phyloP scores from a whole-genome alignment of 805 yeast species.

The Hanseniaspora lindneri region DNA sequence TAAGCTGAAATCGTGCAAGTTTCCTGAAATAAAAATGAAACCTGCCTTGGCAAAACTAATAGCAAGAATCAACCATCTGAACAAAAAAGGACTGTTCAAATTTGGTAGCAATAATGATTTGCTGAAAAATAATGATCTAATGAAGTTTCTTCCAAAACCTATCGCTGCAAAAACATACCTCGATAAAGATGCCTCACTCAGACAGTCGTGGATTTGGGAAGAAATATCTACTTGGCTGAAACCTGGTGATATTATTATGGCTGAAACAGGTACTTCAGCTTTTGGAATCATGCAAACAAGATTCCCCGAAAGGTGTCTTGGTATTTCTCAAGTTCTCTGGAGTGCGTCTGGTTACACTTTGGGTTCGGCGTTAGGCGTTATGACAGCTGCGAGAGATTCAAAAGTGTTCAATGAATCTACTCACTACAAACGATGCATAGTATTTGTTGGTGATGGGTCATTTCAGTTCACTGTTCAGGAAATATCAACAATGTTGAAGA shows the following conservation, averaged over 20 bases:
- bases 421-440: slow-evolving; percentile 39
- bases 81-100: slow-evolving; percentile 16
- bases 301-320: slow-evolving; percentile 40
- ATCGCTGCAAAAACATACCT: slow-evolving; percentile 22
- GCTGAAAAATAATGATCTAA: slow-evolving; percentile 16
- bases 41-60: slow-evolving; percentile 27
- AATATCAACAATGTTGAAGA: slow-evolving; percentile 44
- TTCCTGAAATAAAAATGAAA: slow-evolving; percentile 46
- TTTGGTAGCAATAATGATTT: slow-evolving; percentile 17
- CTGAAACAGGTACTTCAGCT: slow-evolving; percentile 57
- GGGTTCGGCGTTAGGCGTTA: slow-evolving; percentile 54
- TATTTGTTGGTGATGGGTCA: slow-evolving; percentile 60
- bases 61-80: slow-evolving; percentile 33
- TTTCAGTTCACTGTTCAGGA: slow-evolving; percentile 57
- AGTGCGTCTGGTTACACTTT: slow-evolving; percentile 57
- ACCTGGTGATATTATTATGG: slow-evolving; percentile 46
- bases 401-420: slow-evolving; percentile 21
- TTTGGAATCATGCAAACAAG: slow-evolving; percentile 47
- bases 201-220: slow-evolving; percentile 41
- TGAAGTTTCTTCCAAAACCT: slow-evolving; percentile 20
- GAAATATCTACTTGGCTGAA: slow-evolving; percentile 40
- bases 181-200: slow-evolving; percentile 22
- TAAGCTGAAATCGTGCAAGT: slow-evolving; percentile 40
- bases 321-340: slow-evolving; percentile 53
- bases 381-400: slow-evolving; percentile 43